phyloP scores from a whole-genome alignment of 768 basidiomycete genomes.

The Albatrellus ellisii region DNA sequence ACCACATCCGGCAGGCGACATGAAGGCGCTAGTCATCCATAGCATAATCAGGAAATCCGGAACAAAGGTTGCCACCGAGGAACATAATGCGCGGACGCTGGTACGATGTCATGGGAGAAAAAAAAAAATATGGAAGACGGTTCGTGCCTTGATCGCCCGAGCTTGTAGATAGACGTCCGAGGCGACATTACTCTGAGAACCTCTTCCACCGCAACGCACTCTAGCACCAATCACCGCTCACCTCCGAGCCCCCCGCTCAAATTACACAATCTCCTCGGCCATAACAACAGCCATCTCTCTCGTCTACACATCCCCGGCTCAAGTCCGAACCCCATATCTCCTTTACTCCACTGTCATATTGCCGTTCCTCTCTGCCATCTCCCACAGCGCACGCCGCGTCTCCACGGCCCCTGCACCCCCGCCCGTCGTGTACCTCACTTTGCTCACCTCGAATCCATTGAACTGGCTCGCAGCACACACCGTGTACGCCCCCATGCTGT shows the following conservation, averaged over 20 bases:
- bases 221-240: not conserved
- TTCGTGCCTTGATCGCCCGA: constrained; percentile 13
- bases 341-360: not conserved
- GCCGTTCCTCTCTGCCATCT: constrained; percentile 27
- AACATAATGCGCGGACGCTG: no score
- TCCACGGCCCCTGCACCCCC: constrained; percentile 33
- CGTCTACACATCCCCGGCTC: no score
- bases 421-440: constrained; percentile 69
- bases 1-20: no score
- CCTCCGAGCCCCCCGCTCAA: not conserved
- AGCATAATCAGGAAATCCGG: no score
- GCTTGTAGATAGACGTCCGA: constrained; percentile 13
- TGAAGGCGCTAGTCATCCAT: no score
- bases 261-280: not conserved
- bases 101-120: no score
- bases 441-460: constrained; percentile 79
- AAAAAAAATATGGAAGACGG: no score
- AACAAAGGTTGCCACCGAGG: no score
- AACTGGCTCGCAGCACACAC: constrained; percentile 93
- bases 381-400: constrained; percentile 36
- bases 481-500: constrained; percentile 99
- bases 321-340: not conserved
- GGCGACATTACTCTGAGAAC: constrained; percentile 10
- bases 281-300: no score
- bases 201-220: not conserved